Evolutionary conservation across 2,329 filamentous ascomycete species (phyloP).

Genomic region (Hypoxylon rubiginosum): DNA sequence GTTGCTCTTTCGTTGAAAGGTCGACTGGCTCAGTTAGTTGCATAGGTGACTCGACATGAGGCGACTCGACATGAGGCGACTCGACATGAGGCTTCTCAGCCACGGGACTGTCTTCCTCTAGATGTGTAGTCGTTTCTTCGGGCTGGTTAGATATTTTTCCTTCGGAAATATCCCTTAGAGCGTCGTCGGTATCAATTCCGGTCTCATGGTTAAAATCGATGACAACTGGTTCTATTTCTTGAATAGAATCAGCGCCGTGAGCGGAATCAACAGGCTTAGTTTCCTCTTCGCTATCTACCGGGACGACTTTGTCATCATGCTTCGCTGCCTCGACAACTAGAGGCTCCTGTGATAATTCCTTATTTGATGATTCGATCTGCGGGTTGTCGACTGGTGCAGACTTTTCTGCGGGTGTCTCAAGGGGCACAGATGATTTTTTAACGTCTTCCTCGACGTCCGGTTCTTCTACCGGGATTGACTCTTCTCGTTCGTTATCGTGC

Average conservation of each 20-base stretch:
- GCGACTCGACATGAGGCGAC: too few species aligned
- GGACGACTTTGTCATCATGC: neutral
- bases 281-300: neutral
- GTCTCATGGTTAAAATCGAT: neutral
- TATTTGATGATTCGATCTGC: neutral
- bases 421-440: neutral
- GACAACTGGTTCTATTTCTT: neutral
- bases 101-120: neutral
- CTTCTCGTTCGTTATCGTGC: neutral
- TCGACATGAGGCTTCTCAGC: constrained; percentile 1
- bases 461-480: neutral
- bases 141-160: neutral
- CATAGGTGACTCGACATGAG: neutral
- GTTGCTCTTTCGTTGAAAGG: too few species aligned
- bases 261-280: neutral
- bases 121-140: neutral
- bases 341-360: neutral
- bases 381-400: neutral
- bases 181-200: neutral
- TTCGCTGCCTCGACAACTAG: neutral
- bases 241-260: neutral
- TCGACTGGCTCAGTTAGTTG: neutral
- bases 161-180: neutral
- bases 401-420: constrained; percentile 1
- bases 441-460: neutral